Evolutionary conservation across 805 yeast species (phyloP).

Genomic region (Ogataea zsoltii): DNA sequence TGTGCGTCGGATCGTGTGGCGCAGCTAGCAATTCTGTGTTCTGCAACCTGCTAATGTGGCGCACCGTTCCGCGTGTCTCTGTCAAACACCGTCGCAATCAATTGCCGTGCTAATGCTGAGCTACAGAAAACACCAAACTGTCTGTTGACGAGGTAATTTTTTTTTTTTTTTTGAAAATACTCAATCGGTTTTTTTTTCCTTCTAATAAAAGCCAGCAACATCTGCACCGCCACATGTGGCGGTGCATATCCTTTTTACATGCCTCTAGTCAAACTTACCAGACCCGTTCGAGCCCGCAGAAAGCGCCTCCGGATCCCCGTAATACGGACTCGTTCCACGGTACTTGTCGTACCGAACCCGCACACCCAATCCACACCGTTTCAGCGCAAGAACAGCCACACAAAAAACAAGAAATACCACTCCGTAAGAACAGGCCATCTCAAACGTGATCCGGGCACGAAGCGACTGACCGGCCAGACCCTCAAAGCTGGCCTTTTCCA

Average conservation of each 20-base stretch:
- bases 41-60: no score
- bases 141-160: no score
- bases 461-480: constrained; percentile 7
- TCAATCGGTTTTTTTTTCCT: no score
- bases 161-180: no score
- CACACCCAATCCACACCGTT: background rate
- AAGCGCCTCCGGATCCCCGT: constrained; percentile 9
- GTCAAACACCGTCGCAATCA: no score
- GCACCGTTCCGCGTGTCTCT: no score
- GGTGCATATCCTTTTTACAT: background rate
- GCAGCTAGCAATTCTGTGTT: no score
- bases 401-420: constrained; percentile 7
- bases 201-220: no score
- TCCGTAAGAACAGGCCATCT: constrained; percentile 9
- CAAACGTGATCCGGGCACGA: constrained; percentile 11
- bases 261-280: constrained; percentile 10
- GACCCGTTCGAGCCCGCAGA: background rate
- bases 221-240: background rate
- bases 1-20: no score
- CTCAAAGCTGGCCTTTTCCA: constrained; percentile 15
- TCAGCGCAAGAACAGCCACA: constrained; percentile 5
- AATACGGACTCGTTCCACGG: constrained; percentile 5
- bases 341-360: background rate
- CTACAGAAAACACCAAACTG: no score
- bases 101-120: no score